These are phyloP conservation scores for Boletus fagicola DNA, from an alignment of 768 basidiomycete species.

Conservation along the genomic window DNA sequence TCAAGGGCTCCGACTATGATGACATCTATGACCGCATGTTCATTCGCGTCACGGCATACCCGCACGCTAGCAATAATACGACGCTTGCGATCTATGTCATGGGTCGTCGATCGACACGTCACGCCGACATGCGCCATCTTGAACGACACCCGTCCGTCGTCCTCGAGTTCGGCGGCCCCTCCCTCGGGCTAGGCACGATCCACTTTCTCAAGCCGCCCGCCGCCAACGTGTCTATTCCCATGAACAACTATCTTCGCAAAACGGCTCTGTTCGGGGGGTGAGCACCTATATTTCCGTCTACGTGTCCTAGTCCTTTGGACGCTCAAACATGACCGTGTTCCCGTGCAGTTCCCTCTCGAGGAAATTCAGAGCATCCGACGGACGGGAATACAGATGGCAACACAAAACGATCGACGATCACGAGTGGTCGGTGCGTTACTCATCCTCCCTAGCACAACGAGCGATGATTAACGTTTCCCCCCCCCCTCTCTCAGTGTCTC, in stretches of 20 bases:
- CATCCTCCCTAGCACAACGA: conserved; percentile 1
- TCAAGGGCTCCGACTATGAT: conserved; percentile 62
- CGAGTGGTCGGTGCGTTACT: conserved; percentile 71
- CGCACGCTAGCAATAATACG: conserved; percentile 35
- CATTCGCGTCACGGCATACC: conserved; percentile 55
- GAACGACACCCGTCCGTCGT: conserved; percentile 52
- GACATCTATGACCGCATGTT: conserved; percentile 78
- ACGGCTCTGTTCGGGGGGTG: conserved; percentile 66
- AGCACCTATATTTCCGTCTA: conserved; percentile 21
- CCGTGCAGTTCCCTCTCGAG: conserved; percentile 56
- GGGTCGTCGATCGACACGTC: conserved; percentile 60
- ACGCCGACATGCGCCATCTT: conserved; percentile 53
- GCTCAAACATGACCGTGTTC: neutral
- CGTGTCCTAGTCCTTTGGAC: neutral
- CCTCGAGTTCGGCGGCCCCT: conserved; percentile 55
- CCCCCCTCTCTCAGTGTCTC: conserved; percentile 44
- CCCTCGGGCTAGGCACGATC: conserved; percentile 58
- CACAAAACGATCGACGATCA: conserved; percentile 53
- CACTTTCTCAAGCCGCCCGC: conserved; percentile 45
- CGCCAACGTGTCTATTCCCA: conserved; percentile 47
- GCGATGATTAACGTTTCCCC: neutral
- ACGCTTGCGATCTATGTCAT: conserved; percentile 63
- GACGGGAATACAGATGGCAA: conserved; percentile 69
- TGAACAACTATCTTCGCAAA: conserved; percentile 63
- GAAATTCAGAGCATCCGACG: conserved; percentile 68